Evolutionary conservation across 2,329 filamentous ascomycete species (phyloP).

Genomic region (Aspergillus ochraceoroseus): DNA sequence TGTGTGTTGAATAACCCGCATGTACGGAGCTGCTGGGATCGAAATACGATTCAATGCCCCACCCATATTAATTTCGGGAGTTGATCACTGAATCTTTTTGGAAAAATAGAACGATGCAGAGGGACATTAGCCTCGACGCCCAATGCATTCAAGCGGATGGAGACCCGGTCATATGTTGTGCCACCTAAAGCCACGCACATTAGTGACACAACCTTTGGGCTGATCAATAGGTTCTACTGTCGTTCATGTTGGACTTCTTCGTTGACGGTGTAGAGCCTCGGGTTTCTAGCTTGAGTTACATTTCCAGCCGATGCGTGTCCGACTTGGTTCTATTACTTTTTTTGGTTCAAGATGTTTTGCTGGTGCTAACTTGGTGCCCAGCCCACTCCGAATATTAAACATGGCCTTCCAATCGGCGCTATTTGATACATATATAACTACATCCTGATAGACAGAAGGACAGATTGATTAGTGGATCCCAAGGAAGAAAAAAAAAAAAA

Average conservation of each 20-base stretch:
- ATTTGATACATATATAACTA: neutral
- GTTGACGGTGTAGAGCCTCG: conserved; percentile 14
- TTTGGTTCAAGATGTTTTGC: neutral
- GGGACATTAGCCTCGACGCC: conserved; percentile 20
- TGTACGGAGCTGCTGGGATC: too few species aligned
- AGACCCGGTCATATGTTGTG: conserved; percentile 13
- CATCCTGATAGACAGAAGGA: neutral
- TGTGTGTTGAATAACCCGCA: too few species aligned
- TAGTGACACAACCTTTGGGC: conserved; percentile 15
- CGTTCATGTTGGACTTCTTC: conserved; percentile 9
- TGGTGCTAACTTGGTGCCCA: conserved; percentile 1
- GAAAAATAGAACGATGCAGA: conserved; percentile 8
- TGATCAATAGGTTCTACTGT: conserved; percentile 7
- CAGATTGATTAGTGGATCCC: conserved; percentile 13
- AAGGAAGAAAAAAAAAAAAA: neutral
- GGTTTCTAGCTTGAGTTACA: neutral
- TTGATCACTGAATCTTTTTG: neutral
- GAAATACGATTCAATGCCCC: too few species aligned
- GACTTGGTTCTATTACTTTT: neutral
- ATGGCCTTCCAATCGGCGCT: neutral
- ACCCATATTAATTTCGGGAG: too few species aligned
- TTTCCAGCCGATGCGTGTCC: neutral
- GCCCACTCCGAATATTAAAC: neutral
- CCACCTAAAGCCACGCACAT: conserved; percentile 20
- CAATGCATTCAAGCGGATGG: conserved; percentile 19